These are phyloP conservation scores for Cinchona pubescens DNA, from an alignment of 257 asterid genomes.

Conservation along the genomic window DNA sequence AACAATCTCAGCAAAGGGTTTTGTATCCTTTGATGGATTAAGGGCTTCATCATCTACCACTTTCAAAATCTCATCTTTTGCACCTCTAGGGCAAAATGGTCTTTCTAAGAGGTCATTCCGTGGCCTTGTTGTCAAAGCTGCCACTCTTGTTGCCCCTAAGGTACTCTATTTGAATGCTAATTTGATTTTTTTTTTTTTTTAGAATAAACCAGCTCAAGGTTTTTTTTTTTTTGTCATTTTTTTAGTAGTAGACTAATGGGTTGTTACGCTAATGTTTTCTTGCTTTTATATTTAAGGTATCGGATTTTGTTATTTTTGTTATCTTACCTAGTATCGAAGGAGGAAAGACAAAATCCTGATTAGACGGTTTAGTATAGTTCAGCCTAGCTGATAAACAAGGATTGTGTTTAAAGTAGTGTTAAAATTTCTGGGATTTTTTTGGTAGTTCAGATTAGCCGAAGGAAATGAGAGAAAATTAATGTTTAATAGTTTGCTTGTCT, in stretches of 20 bases:
- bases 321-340: background rate
- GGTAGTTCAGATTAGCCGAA: background rate
- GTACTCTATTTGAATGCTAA: slow-evolving; percentile 24
- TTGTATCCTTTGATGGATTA: slow-evolving; percentile 75
- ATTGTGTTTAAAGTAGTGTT: background rate
- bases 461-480: background rate
- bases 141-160: slow-evolving; percentile 89
- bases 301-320: background rate
- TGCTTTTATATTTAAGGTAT: background rate
- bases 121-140: slow-evolving; percentile 77
- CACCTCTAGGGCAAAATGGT: slow-evolving; percentile 46
- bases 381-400: background rate
- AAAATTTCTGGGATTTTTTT: background rate
- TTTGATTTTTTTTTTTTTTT: background rate
- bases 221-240: background rate
- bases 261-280: no score
- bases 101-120: slow-evolving; percentile 40
- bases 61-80: slow-evolving; percentile 43
- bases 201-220: background rate
- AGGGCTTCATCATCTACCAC: slow-evolving; percentile 46
- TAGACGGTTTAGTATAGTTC: background rate
- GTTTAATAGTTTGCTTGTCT: background rate
- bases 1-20: slow-evolving; percentile 63
- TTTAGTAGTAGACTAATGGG: no score
- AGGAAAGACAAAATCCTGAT: background rate